A percentile compares a stretch with the other conserved stretches of the same genome.
Evolutionary conservation across 805 yeast species (phyloP).

Genomic region (Pichia cabralensis): DNA sequence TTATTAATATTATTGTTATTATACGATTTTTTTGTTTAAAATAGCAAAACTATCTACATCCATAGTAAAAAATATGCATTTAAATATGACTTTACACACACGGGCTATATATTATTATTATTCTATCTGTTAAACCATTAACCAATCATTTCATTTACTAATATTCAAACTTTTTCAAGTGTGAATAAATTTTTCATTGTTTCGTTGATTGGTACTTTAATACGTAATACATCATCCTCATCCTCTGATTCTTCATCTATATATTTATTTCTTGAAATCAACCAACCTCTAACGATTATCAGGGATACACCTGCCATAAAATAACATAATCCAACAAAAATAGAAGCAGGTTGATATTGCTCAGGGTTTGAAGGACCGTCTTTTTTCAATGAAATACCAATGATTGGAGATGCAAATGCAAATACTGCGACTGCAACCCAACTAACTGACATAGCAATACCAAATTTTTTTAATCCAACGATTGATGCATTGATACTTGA

Average conservation of each 20-base stretch:
- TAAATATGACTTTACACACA: too few relatives aligned
- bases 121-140: too few relatives aligned
- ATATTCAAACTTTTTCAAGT: constrained; percentile 4
- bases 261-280: constrained; percentile 38
- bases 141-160: too few relatives aligned
- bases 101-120: too few relatives aligned
- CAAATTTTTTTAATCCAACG: constrained; percentile 44
- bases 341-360: constrained; percentile 43
- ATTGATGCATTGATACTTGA: constrained; percentile 43
- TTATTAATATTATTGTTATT: too few relatives aligned
- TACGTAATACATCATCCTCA: constrained; percentile 11
- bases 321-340: constrained; percentile 51
- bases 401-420: constrained; percentile 49
- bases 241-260: constrained; percentile 13
- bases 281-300: constrained; percentile 42
- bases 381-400: constrained; percentile 43
- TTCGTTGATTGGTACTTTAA: constrained; percentile 10
- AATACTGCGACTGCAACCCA: constrained; percentile 44
- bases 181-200: constrained; percentile 2
- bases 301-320: constrained; percentile 34
- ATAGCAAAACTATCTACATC: too few relatives aligned
- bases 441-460: constrained; percentile 35
- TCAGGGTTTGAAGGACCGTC: constrained; percentile 29
- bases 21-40: too few relatives aligned
- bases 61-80: too few relatives aligned